Base-by-base conservation (phyloP, 2,329 filamentous ascomycete species). In the Domatiomyces catenatus region DNA sequence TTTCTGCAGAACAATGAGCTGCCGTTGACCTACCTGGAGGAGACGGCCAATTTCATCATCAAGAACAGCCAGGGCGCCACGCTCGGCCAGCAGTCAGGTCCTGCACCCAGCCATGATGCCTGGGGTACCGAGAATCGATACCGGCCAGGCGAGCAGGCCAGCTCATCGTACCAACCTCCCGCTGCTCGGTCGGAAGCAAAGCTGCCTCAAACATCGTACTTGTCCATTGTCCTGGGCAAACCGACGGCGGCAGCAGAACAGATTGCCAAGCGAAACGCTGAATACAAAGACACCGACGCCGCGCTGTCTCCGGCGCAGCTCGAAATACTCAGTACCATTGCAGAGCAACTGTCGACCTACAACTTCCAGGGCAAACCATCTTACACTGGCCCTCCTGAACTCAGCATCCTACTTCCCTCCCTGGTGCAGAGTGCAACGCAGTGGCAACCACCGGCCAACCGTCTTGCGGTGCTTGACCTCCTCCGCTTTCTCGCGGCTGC, bases 1-100 rank as follows among this genome's bases (percentile, higher is more conserved):
- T 98, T 96, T 59, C 81, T 96, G 46, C 77, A 83, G 59, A 81
- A 89, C 62, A 93, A 96, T 60, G 84, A 95, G 62, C 75, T 96
- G 1, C 86, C 90, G 1, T 76, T 93, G 50, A 80, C 77, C 2
- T 96, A 94, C 62, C 75, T 95, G 12, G 90, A 96, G 59, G 86
- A 88, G 63, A 88, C 95, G 15, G 86, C 89, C 5, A 85, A 92
- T 58, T 96, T 95, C 66, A 94, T 98, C 59, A 78, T 84, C 8
- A 76, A 84, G 50, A 96, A 96, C 62, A 94, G 89, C 0, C 80
- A 90, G 67, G 89, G 88, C 2, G 84, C 87, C 6, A 86, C 82
- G 0, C 69, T 94, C n/a, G 87, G 87, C 1, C 64, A 72, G 48
- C 61, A 64, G 15, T 69, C 75, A 46, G 71, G 70, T 3, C 60